These are phyloP conservation scores for Rhizophora mangle DNA, from an alignment of 345 rosid species.

Conservation along the genomic window DNA sequence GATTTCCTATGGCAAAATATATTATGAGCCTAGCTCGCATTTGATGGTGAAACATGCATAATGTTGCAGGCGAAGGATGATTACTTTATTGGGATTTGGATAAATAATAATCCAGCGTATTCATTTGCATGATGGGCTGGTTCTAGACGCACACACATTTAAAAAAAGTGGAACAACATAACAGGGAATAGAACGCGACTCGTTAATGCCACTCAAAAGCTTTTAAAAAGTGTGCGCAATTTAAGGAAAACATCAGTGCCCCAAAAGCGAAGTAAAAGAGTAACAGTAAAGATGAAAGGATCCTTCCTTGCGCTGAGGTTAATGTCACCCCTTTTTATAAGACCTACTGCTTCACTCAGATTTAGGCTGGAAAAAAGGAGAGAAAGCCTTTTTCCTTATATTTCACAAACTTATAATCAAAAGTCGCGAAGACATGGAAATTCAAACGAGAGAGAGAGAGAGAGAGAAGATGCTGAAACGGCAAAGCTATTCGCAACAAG, in stretches of 20 bases:
- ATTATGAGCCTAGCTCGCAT: background rate
- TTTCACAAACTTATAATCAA: constrained; percentile 16
- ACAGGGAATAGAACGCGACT: background rate
- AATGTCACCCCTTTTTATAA: constrained; percentile 8
- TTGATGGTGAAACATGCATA: background rate
- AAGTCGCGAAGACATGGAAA: constrained; percentile 4
- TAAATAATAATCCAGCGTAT: background rate
- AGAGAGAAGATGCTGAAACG: no score
- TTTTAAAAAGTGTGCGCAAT: constrained; percentile 29
- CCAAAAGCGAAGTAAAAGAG: constrained; percentile 22
- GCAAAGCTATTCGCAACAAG: no score
- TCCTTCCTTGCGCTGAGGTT: constrained; percentile 16
- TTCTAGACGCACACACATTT: background rate
- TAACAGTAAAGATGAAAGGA: background rate
- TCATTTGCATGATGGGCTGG: constrained; percentile 1
- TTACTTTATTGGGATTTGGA: constrained; percentile 21
- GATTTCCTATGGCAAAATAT: no score
- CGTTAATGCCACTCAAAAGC: constrained; percentile 23
- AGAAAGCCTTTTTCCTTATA: background rate
- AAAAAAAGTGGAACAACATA: background rate
- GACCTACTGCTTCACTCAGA: constrained; percentile 3
- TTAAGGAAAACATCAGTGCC: constrained; percentile 25
- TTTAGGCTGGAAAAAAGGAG: constrained; percentile 16
- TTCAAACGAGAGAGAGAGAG: no score
- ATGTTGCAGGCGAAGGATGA: background rate